Evolutionary conservation across 495 filamentous ascomycete species (phyloP).

Genomic region (Penicillium bovifimosum): DNA sequence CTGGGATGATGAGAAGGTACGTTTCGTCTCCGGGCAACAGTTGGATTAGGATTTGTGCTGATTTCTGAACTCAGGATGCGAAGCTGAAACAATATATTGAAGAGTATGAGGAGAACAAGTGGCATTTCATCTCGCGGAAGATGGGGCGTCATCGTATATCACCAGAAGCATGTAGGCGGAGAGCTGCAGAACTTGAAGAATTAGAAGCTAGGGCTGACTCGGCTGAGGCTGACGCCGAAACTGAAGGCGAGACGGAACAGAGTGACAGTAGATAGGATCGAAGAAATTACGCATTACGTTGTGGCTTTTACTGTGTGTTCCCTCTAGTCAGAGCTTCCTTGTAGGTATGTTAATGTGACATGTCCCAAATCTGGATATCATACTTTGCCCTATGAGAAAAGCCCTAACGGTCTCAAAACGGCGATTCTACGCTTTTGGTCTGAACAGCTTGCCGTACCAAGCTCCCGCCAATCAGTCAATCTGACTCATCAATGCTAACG

Average conservation of each 20-base stretch:
- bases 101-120: slow-evolving; percentile 86
- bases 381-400: slow-evolving; percentile 17
- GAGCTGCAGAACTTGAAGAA: slow-evolving; percentile 38
- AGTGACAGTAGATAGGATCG: not conserved
- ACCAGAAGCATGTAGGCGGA: slow-evolving; percentile 76
- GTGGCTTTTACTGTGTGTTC: not conserved
- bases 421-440: slow-evolving; percentile 21
- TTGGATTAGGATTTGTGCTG: slow-evolving; percentile 1
- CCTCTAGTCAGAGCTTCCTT: too few species aligned
- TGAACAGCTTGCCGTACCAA: slow-evolving; percentile 14
- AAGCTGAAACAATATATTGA: slow-evolving; percentile 72
- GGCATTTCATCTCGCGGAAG: slow-evolving; percentile 81
- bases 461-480: slow-evolving; percentile 31
- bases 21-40: not conserved
- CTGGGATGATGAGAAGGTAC: slow-evolving; percentile 86
- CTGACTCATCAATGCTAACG: slow-evolving; percentile 31
- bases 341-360: too few species aligned
- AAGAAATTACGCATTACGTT: not conserved
- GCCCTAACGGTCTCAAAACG: slow-evolving; percentile 27
- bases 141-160: slow-evolving; percentile 83
- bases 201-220: too few species aligned
- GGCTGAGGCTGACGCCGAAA: too few species aligned
- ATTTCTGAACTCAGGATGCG: slow-evolving; percentile 53
- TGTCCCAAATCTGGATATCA: not conserved
- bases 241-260: not conserved